A percentile compares a stretch with the other conserved stretches of the same genome.
phyloP scores from a whole-genome alignment of 768 basidiomycete genomes.

The Astraeus odoratus region DNA sequence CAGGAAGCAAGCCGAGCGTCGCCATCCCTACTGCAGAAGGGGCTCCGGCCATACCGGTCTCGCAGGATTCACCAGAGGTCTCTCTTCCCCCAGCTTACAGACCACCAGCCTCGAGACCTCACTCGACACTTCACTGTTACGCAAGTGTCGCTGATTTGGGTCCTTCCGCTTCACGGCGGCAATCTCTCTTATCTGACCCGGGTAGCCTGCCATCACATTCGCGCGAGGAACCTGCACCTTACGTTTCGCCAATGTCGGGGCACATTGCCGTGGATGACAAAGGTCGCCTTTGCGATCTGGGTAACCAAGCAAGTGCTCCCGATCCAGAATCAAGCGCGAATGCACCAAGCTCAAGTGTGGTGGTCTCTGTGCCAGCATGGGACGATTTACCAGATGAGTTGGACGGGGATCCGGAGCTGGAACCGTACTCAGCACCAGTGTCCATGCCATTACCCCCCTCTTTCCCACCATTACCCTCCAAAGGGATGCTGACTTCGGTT shows the following conservation, averaged over 20 bases:
- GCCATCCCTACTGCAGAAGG: slow-evolving; percentile 2
- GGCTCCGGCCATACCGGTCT: slow-evolving; percentile 1
- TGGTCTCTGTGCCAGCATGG: slow-evolving; percentile 47
- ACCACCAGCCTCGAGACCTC: slow-evolving; percentile 17
- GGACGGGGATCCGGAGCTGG: slow-evolving; percentile 5
- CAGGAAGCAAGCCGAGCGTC: not conserved
- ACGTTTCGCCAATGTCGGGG: slow-evolving; percentile 33
- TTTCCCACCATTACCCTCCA: slow-evolving; percentile 30
- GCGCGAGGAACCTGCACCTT: slow-evolving; percentile 20
- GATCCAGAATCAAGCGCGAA: slow-evolving; percentile 19
- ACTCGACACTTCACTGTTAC: slow-evolving; percentile 6
- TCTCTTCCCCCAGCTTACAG: slow-evolving; percentile 42
- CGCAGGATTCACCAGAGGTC: slow-evolving; percentile 17
- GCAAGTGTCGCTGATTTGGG: not conserved
- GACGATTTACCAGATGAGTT: slow-evolving; percentile 42
- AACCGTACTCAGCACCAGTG: not conserved
- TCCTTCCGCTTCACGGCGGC: slow-evolving; percentile 10
- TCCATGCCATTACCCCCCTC: slow-evolving; percentile 10
- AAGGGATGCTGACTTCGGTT: slow-evolving; percentile 33
- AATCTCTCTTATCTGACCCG: slow-evolving; percentile 4
- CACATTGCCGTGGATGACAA: slow-evolving; percentile 68
- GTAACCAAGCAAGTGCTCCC: slow-evolving; percentile 48
- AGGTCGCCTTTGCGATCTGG: slow-evolving; percentile 45
- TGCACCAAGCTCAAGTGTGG: slow-evolving; percentile 9
- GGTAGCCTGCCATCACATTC: not conserved